Conservation (phyloP, 805 yeast species). For the Cyberlindnera xylosilytica region DNA sequence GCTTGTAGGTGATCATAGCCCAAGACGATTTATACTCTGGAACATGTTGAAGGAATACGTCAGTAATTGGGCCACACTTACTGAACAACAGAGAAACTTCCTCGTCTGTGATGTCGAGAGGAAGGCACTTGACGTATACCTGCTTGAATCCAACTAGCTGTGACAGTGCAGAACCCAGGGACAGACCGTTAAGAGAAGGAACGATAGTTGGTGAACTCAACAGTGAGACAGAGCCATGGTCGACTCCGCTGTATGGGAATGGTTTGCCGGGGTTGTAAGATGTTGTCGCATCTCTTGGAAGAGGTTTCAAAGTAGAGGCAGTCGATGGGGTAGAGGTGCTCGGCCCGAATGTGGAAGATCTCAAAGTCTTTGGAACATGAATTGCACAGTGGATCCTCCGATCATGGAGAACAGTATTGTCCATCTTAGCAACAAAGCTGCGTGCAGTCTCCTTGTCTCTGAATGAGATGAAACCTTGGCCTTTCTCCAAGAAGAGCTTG, state of each 20-base stretch:
- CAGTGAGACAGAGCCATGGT: no score
- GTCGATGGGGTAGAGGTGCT: conserved; percentile 2
- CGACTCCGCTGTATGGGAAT: no score
- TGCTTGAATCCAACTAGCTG: conserved; percentile 21
- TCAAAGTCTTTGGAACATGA: conserved; percentile 33
- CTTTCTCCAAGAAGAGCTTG: conserved; percentile 35
- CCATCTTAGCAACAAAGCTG: conserved; percentile 31
- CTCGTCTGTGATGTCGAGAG: conserved; percentile 36
- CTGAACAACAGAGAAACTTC: conserved; percentile 42
- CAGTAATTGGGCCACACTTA: conserved; percentile 46
- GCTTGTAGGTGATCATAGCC: conserved; percentile 48
- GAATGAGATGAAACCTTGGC: conserved; percentile 40
- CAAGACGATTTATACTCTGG: conserved; percentile 33
- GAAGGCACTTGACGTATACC: conserved; percentile 49
- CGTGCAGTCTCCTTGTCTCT: conserved; percentile 32
- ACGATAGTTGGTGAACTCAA: no score
- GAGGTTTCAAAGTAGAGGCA: conserved; percentile 8
- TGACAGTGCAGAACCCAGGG: no score
- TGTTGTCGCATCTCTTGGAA: no score
- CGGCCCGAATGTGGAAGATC: conserved; percentile 1
- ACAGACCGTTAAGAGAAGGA: no score
- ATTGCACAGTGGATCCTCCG: conserved; percentile 35
- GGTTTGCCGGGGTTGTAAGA: no score
- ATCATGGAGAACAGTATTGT: conserved; percentile 31
- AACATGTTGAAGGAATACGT: conserved; percentile 48